Base-by-base conservation (phyloP, 2,329 filamentous ascomycete genomes). In the Penicillium sp. region DNA sequence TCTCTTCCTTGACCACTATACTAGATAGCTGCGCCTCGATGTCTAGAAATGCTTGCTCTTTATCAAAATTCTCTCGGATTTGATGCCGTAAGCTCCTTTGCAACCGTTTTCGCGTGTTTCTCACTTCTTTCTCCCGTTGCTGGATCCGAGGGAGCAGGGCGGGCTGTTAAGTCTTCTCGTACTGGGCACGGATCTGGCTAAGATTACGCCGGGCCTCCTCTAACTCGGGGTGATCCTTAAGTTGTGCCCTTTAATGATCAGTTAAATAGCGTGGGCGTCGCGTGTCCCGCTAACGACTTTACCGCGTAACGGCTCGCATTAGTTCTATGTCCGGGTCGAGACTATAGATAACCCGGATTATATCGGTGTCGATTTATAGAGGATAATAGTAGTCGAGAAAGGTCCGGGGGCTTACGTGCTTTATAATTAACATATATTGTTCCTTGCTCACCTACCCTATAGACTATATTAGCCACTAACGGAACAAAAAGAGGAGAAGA, bases 11-110 rank as follows among this genome's bases (percentile, higher is more conserved):
- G 24, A 65, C 64, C 30, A 45, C 60, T 5, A 58, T 63, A 49
- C 63, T 57, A 7, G 63, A 70, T 9, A 71, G 60, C 59, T 70
- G 55, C 28, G 53, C 59, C 56, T 71, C 58, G 38, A 69, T 69
- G 45, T 68, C 60, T 26, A 67, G 37, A 58, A 66, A 65, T 38
- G 50, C 63, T 63, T 70, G 60, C 49, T 67, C 59, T 59, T 66
- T 38, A 61, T 70, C 62, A 66, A 69, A 70, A 3, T 68, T 60
- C 62, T 65, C 59, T 62, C 54, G 40, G n/a, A 66, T 40, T 30
- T 61, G 30, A 28, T 67, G 28, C 38, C 60, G 33, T n/a, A 69
- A 60, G 50, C 38, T 60, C 53, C 60, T 45, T 2, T 58, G 35
- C 54, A 69, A 49, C 42, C 59, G 47, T 26, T 26, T 26, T 26